Percentiles rank a stretch among this genome's conserved stretches.
Conservation (phyloP, 176 grass and related monocot genomes). For the Hordeum marinum region DNA sequence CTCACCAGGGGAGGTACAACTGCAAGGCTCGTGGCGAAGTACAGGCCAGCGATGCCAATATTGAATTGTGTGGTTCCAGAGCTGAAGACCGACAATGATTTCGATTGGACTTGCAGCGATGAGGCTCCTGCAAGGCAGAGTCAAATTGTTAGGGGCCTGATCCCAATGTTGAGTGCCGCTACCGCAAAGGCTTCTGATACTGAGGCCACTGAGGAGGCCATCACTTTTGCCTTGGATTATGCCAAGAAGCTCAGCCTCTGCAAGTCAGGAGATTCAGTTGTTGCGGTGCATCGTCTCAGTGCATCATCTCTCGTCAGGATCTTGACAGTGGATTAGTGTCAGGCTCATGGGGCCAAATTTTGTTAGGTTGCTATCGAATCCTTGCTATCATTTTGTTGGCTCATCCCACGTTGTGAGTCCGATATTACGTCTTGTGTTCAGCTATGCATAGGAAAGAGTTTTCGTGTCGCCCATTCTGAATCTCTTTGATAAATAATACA, state of each 20-base stretch:
- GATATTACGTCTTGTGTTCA: neutral
- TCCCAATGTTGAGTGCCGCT: slow-evolving; percentile 56
- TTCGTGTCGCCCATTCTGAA: neutral
- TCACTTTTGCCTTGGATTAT: slow-evolving; percentile 45
- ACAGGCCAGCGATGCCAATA: slow-evolving; percentile 67
- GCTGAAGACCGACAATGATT: slow-evolving; percentile 56
- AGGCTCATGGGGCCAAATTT: slow-evolving; percentile 21
- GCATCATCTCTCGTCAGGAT: slow-evolving; percentile 58
- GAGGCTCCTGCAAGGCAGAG: slow-evolving; percentile 79
- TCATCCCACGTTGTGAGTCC: neutral
- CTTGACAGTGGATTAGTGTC: slow-evolving; percentile 40
- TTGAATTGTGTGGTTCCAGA: slow-evolving; percentile 55
- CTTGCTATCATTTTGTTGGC: slow-evolving; percentile 16
- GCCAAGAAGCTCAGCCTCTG: slow-evolving; percentile 64
- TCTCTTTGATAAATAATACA: neutral
- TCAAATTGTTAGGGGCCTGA: slow-evolving; percentile 59
- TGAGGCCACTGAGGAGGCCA: slow-evolving; percentile 65
- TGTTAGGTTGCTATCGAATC: slow-evolving; percentile 28
- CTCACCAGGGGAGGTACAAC: slow-evolving; percentile 78
- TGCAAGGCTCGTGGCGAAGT: slow-evolving; percentile 75
- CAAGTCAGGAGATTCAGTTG: slow-evolving; percentile 60
- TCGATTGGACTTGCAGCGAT: slow-evolving; percentile 76
- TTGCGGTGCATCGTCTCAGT: slow-evolving; percentile 64
- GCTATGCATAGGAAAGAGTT: neutral
- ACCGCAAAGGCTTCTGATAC: slow-evolving; percentile 62